Evolutionary conservation across 176 grass and related monocot species (phyloP).

Genomic region (Bolboschoenus planiculmis): DNA sequence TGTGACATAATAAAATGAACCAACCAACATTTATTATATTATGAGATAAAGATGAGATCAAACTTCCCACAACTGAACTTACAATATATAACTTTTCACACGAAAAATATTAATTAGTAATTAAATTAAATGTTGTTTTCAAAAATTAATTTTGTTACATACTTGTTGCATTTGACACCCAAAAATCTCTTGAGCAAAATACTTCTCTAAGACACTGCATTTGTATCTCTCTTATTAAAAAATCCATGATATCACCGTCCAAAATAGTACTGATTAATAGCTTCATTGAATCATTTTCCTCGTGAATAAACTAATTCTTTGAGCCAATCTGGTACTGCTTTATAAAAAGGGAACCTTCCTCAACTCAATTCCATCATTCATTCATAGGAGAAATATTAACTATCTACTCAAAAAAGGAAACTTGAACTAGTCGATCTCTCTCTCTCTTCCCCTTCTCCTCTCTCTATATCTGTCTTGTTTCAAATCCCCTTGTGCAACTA

Average conservation of each 20-base stretch:
- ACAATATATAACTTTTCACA: no score
- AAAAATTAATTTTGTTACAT: no score
- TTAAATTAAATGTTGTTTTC: no score
- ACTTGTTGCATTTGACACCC: no score
- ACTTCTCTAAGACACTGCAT: no score
- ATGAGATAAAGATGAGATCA: no score
- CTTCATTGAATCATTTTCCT: background rate
- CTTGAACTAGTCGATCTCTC: background rate
- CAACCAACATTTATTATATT: no score
- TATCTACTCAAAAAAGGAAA: background rate
- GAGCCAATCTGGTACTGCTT: background rate
- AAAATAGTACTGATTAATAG: background rate
- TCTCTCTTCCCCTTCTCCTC: background rate
- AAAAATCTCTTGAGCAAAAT: no score
- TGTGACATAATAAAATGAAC: no score
- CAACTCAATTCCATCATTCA: background rate
- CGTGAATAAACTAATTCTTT: background rate
- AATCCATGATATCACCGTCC: background rate
- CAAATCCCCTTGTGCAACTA: background rate
- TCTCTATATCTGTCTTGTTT: background rate
- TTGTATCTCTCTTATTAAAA: background rate
- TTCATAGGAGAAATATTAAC: constrained; percentile 11
- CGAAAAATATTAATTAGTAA: no score
- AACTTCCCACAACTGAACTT: no score
- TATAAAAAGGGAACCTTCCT: constrained; percentile 17